phyloP scores from a whole-genome alignment of 768 basidiomycete genomes.

The Russula virescens region DNA sequence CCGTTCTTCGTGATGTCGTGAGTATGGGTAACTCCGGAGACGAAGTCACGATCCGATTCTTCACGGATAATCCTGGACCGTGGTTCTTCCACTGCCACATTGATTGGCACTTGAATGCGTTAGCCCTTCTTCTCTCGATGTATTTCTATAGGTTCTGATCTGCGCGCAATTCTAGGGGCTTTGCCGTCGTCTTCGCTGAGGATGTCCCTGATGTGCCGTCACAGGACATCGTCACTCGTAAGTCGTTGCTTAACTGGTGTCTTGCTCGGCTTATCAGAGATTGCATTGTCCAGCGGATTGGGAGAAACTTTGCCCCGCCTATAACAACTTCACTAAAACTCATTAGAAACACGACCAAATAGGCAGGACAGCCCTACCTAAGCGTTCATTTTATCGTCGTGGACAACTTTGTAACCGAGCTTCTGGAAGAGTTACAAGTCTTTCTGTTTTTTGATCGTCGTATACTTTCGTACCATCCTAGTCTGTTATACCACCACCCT shows the following conservation, averaged over 20 bases:
- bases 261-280: background rate
- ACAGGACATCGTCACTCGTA: background rate
- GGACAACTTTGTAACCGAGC: no score
- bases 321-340: no score
- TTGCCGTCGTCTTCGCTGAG: conserved; percentile 18
- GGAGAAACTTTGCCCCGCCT: conserved; percentile 1
- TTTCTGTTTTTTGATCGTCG: no score
- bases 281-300: conserved; percentile 1
- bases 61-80: conserved; percentile 27
- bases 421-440: no score
- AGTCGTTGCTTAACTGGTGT: background rate
- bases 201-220: conserved; percentile 10
- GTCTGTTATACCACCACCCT: background rate
- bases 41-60: conserved; percentile 27
- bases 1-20: conserved; percentile 23
- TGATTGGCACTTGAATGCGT: conserved; percentile 21
- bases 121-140: background rate
- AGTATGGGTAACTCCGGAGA: conserved; percentile 8
- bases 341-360: background rate
- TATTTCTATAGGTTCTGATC: background rate
- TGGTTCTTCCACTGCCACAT: conserved; percentile 16
- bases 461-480: background rate
- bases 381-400: no score
- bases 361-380: no score
- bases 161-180: background rate